phyloP scores from a whole-genome alignment of 768 basidiomycete genomes.

The Calocybe cyanea region DNA sequence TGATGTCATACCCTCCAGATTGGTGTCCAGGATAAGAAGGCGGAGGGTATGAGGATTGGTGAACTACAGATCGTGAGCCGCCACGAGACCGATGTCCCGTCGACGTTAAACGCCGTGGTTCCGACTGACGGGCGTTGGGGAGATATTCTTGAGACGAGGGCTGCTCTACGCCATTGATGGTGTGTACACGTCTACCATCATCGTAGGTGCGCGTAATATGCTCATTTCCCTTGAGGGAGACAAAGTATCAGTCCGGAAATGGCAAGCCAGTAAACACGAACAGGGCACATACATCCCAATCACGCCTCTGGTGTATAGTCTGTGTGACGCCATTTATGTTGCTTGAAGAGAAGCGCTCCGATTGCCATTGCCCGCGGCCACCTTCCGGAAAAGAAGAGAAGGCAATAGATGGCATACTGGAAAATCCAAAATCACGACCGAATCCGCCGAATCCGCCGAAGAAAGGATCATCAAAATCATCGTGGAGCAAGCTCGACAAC shows the following conservation, averaged over 20 bases:
- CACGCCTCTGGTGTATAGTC: slow-evolving; percentile 49
- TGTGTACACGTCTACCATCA: slow-evolving; percentile 63
- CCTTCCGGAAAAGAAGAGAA: slow-evolving; percentile 24
- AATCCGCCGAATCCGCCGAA: slow-evolving; percentile 22
- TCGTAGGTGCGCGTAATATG: slow-evolving; percentile 62
- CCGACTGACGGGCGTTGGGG: slow-evolving; percentile 13
- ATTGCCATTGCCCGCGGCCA: slow-evolving; percentile 36
- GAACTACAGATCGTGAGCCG: slow-evolving; percentile 17
- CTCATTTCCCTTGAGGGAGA: slow-evolving; percentile 59
- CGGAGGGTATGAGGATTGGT: slow-evolving; percentile 22
- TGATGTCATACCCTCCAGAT: slow-evolving; percentile 10
- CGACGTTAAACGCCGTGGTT: slow-evolving; percentile 15
- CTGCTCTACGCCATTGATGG: slow-evolving; percentile 66
- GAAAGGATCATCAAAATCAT: slow-evolving; percentile 29
- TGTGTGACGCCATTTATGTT: slow-evolving; percentile 69
- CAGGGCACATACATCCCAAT: slow-evolving; percentile 48
- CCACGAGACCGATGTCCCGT: slow-evolving; percentile 15
- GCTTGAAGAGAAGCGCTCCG: slow-evolving; percentile 54
- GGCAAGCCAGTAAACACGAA: slow-evolving; percentile 4
- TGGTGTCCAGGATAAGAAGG: slow-evolving; percentile 19
- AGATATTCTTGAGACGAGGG: slow-evolving; percentile 26
- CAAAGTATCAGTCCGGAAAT: slow-evolving; percentile 12
- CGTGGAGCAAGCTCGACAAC: slow-evolving; percentile 28
- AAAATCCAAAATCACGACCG: slow-evolving; percentile 14
- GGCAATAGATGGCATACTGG: slow-evolving; percentile 23